Percentiles rank a stretch among this genome's conserved stretches.
Evolutionary conservation across 169 alveolate genomes (phyloP).

Genomic region (Cardiosporidium cionae): DNA sequence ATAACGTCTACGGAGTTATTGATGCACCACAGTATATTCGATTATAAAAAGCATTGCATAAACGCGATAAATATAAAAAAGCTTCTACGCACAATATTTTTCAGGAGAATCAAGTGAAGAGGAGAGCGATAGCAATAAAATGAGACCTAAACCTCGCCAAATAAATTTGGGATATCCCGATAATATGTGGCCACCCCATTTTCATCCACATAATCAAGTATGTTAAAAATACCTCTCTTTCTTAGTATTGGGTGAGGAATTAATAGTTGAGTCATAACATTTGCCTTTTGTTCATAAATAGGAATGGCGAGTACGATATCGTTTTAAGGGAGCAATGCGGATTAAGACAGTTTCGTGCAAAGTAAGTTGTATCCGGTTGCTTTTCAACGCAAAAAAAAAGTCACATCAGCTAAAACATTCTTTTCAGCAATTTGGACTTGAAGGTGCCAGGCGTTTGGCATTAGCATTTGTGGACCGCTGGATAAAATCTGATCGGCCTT

Average conservation of each 20-base stretch:
- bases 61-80: too few species aligned
- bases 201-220: slow-evolving; percentile 54
- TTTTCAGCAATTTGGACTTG: slow-evolving; percentile 34
- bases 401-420: not conserved
- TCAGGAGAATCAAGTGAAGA: not conserved
- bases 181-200: slow-evolving; percentile 57
- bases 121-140: not conserved
- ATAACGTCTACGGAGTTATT: too few species aligned
- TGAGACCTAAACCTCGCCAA: not conserved
- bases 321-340: slow-evolving; percentile 54
- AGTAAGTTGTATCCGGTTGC: too few species aligned
- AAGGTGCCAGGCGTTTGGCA: slow-evolving; percentile 41
- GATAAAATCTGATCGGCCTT: slow-evolving; percentile 35
- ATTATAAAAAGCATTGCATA: not conserved
- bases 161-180: slow-evolving; percentile 43
- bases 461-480: slow-evolving; percentile 46
- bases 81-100: not conserved
- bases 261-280: not conserved
- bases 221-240: too few species aligned
- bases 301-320: slow-evolving; percentile 52
- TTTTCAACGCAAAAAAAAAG: too few species aligned
- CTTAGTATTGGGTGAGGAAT: not conserved
- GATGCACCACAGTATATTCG: not conserved
- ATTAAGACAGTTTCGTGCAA: slow-evolving; percentile 46
- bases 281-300: not conserved